Evolutionary conservation across 768 basidiomycete genomes (phyloP), one percentile per base, ranked within the genome.

Genomic region (Cystofilobasidium capitatum): DNA sequence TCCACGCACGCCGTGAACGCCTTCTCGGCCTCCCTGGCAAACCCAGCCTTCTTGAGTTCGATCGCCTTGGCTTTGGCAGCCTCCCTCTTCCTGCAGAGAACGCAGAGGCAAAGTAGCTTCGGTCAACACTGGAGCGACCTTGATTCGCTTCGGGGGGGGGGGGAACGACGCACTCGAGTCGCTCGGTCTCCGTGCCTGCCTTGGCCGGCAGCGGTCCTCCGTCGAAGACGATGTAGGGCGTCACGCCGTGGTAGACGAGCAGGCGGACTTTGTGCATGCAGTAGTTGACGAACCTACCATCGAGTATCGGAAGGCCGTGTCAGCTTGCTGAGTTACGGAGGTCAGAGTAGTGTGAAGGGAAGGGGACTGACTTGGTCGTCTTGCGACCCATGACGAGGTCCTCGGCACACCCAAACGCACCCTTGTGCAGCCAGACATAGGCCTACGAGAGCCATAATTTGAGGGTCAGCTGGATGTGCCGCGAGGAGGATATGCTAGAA

Each of bases 161-260:
- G 35, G 22, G 14, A 24, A 31, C 8, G 44, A 71, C 79, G 69
- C 51, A 81, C 81, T 75, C 75, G 74, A 84, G 86, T 55, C 96
- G 83, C 44, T 87, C 87, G 24, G 79, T 81, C 72, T 99, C 96
- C 0, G 94, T 98, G 0, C 85, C 86, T 75, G 83, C 85, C 82
- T 99, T 99, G 20, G 94, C 93, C 10, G 92, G 92, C 36, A 99
- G 83, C 13, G 88, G 89, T 0, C 94, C 94, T 20, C 96, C 96
- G 74, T 98, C 96, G 73, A 99, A 94, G 22, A 99, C 96, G 31
- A 99, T 80, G 76, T 88, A 91, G 0, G 96, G 94, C 60, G 82
- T 82, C 68, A 98, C 88, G 29, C 84, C 84, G 76, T 90, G 82
- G 77, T 98, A 86, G 69, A 85, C 83, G 60, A 99, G 78, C 63